Conservation (phyloP, 352 stramenopile genomes). For the Phytopythium vexans region DNA sequence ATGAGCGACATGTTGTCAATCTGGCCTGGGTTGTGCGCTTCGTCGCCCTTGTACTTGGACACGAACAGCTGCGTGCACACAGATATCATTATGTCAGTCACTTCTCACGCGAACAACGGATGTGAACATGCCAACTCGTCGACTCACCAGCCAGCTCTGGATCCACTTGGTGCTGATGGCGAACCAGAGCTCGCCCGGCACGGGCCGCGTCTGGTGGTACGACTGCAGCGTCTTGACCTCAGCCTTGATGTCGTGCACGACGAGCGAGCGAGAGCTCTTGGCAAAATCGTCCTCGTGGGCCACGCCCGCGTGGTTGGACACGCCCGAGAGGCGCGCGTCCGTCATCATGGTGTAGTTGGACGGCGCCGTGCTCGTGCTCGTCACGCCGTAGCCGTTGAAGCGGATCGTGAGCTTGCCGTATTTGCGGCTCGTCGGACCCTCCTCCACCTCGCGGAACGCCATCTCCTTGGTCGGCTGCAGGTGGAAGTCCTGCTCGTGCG, state of each 20-base stretch:
- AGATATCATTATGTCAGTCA: neutral
- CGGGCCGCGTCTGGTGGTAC: conserved; percentile 61
- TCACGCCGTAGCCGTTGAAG: conserved; percentile 68
- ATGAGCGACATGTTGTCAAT: conserved; percentile 79
- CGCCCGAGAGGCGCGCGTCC: conserved; percentile 41
- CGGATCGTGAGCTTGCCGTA: conserved; percentile 60
- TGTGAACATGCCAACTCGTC: neutral
- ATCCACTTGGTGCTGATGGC: conserved; percentile 66
- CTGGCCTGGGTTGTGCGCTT: conserved; percentile 44
- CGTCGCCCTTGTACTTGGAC: conserved; percentile 65
- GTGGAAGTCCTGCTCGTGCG: conserved; percentile 50
- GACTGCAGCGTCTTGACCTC: conserved; percentile 64
- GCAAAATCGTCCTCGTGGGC: conserved; percentile 74
- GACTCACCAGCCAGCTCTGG: conserved; percentile 43
- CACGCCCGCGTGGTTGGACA: conserved; percentile 44
- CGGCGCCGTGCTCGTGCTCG: conserved; percentile 11
- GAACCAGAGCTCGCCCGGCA: conserved; percentile 63
- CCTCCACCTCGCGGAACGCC: conserved; percentile 35
- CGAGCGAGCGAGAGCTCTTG: conserved; percentile 29
- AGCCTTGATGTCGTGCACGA: conserved; percentile 50
- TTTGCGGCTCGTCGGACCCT: conserved; percentile 61
- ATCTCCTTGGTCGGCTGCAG: conserved; percentile 66
- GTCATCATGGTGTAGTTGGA: conserved; percentile 58
- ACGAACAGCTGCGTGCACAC: conserved; percentile 37
- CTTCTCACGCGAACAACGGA: neutral